These are phyloP conservation scores for Penicillium flavigenum DNA, from an alignment of 495 filamentous ascomycete genomes.

Conservation along the genomic window DNA sequence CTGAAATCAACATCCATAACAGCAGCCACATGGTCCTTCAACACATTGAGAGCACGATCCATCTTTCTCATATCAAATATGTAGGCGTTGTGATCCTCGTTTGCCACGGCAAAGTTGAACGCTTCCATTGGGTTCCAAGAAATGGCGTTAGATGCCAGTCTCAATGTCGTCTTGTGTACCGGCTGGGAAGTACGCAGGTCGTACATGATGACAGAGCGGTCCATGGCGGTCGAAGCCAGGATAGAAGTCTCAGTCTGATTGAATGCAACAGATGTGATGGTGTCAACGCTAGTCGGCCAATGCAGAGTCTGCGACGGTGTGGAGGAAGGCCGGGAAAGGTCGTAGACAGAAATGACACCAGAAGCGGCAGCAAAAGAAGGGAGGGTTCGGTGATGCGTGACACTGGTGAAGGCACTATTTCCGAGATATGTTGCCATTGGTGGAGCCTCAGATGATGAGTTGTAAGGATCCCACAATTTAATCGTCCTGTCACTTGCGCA, in stretches of 20 bases:
- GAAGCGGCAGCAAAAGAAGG: constrained; percentile 79
- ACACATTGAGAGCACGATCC: constrained; percentile 79
- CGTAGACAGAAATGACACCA: constrained; percentile 80
- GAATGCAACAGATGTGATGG: constrained; percentile 86
- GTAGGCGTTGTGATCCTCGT: constrained; percentile 77
- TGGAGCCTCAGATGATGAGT: constrained; percentile 56
- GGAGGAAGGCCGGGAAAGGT: constrained; percentile 69
- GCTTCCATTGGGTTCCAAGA: constrained; percentile 96
- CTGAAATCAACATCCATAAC: constrained; percentile 97
- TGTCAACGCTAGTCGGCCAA: constrained; percentile 86
- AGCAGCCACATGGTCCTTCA: constrained; percentile 92
- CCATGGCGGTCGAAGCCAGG: constrained; percentile 76
- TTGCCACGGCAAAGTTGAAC: constrained; percentile 84
- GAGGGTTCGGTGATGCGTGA: constrained; percentile 74
- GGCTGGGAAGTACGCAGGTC: constrained; percentile 87
- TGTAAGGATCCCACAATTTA: constrained; percentile 90
- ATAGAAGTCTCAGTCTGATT: constrained; percentile 94
- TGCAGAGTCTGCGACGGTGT: constrained; percentile 75
- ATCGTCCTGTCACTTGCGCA: constrained; percentile 84
- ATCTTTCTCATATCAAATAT: constrained; percentile 88
- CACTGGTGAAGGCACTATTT: constrained; percentile 72
- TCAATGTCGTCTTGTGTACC: constrained; percentile 73
- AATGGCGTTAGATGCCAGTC: constrained; percentile 79
- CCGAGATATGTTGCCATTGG: constrained; percentile 84
- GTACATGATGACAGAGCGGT: constrained; percentile 82